phyloP scores from a whole-genome alignment of 805 yeast species.

The Isabelozyma pseudorhagii region DNA sequence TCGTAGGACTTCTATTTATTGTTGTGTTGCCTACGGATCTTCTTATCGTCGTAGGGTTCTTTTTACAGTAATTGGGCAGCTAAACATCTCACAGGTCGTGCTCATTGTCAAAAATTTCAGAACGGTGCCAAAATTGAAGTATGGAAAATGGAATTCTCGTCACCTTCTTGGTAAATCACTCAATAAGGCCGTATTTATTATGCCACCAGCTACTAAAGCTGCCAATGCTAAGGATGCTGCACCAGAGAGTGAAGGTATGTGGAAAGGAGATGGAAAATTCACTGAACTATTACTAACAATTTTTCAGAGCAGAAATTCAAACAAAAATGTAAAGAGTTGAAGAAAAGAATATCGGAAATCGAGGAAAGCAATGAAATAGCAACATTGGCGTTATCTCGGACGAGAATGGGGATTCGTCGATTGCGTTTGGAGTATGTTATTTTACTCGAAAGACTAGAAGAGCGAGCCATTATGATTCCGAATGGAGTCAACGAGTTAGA shows the following conservation, averaged over 20 bases:
- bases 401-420: constrained; percentile 72
- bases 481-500: constrained; percentile 20
- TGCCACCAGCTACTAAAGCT: constrained; percentile 6
- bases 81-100: too few species aligned
- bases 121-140: too few species aligned
- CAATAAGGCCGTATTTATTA: constrained; percentile 1
- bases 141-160: too few species aligned
- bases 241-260: constrained; percentile 42
- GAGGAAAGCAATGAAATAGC: constrained; percentile 77
- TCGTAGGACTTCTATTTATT: too few species aligned
- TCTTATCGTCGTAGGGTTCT: too few species aligned
- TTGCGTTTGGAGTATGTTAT: constrained; percentile 80
- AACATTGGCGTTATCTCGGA: constrained; percentile 71
- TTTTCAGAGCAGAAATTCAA: constrained; percentile 40
- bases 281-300: constrained; percentile 2
- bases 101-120: too few species aligned
- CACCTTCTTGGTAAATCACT: too few species aligned
- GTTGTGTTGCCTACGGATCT: too few species aligned
- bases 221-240: constrained; percentile 20
- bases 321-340: constrained; percentile 70
- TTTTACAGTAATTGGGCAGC: too few species aligned
- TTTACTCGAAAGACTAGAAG: constrained; percentile 75
- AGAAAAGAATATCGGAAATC: constrained; percentile 63
- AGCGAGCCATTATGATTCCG: constrained; percentile 36
- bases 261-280: background rate